Base-by-base conservation (phyloP, 306 rosid species). In the Fragaria vesca region DNA sequence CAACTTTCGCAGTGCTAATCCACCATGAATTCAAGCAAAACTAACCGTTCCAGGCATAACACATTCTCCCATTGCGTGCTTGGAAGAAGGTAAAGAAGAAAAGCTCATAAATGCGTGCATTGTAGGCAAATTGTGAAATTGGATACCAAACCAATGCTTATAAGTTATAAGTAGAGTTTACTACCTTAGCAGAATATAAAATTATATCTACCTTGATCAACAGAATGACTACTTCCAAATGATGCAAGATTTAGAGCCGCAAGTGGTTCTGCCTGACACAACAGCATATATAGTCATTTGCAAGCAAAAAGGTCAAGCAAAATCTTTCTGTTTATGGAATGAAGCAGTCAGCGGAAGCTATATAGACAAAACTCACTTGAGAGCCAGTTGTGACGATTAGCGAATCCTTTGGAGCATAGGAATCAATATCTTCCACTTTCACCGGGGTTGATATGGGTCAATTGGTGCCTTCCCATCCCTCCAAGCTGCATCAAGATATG, bases 191-290 rank as follows among this genome's bases (percentile, higher is more conserved):
- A 47, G 99, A 95, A 82, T 93, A 95, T 72, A 95, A 76, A 75
- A 93, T 75, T 74, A 91, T 11, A 74, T 95, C 99, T 81, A 93
- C 97, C 85, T 89, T 89, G 81, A 71, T 86, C 73, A 95, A 95
- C 90, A 58, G 93, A 84, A 84, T 93, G 97, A 81, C 97, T 89
- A 83, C 91, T 85, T 84, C 99, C 97, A 43, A 74, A 91, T 2
- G 99, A 95, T 80, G 99, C 99, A 86, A 95, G 96, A 88, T 95
- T 95, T 83, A 95, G 83, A 76, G 97, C 99, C 66, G 99, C 99
- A 75, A 94, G 99, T 81, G 97, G 99, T 80, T 95, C 99, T 95
- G 97, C 99, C 99, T 93, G 93, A 88, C 93, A 89, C 88, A 85
- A 85, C 50, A 84, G 79, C 83, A 77, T 72, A 85, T 55, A 83